Evolutionary conservation across 2,329 filamentous ascomycete species (phyloP).

Genomic region (Cordyceps cateniannulata): DNA sequence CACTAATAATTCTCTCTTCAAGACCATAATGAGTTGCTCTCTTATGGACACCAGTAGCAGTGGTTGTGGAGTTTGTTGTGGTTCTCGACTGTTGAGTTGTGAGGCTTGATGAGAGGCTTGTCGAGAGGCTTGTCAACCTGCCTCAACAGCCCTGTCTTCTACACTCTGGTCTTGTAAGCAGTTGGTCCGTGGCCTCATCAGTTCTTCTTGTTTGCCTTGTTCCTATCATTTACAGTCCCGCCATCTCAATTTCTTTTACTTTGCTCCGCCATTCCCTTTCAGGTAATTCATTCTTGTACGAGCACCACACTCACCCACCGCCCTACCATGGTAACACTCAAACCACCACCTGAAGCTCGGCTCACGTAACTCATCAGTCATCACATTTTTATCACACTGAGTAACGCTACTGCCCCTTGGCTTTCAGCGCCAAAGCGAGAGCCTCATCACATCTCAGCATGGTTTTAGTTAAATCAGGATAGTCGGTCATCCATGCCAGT

Average conservation of each 20-base stretch:
- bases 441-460: not conserved
- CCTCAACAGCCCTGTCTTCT: not conserved
- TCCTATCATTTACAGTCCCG: not conserved
- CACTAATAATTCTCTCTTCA: too few relatives aligned
- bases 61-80: not conserved
- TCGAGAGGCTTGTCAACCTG: not conserved
- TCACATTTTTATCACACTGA: constrained; percentile 3
- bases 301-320: not conserved
- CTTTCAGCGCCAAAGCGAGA: not conserved
- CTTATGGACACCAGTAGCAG: not conserved
- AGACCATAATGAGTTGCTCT: not conserved
- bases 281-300: not conserved
- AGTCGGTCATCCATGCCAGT: too few relatives aligned
- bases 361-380: not conserved
- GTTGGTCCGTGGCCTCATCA: not conserved
- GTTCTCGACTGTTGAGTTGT: not conserved
- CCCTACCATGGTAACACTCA: not conserved
- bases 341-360: not conserved
- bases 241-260: not conserved
- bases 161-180: not conserved
- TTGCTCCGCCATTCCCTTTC: not conserved
- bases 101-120: not conserved
- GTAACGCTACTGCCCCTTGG: not conserved
- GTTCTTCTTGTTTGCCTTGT: not conserved
- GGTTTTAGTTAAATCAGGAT: too few relatives aligned